These are phyloP conservation scores for Botrytis fragariae DNA, from an alignment of 2,329 filamentous ascomycete species.

Conservation along the genomic window DNA sequence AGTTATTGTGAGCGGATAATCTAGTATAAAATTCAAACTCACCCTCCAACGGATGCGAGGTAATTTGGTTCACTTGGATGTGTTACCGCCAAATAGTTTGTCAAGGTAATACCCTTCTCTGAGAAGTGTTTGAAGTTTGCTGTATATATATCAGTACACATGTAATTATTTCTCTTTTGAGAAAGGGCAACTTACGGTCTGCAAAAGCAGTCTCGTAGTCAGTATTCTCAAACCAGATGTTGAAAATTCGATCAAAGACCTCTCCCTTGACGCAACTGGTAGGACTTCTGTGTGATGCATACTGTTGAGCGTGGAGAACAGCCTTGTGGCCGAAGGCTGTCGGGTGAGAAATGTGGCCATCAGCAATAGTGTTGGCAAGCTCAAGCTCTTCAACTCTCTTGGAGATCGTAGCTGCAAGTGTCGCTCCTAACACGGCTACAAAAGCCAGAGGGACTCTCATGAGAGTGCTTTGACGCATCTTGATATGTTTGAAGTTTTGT, in stretches of 20 bases:
- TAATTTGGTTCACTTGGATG: conserved; percentile 79
- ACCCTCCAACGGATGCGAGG: conserved; percentile 61
- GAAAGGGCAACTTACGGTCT: conserved; percentile 52
- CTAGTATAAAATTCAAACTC: background rate
- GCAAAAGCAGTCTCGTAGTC: conserved; percentile 62
- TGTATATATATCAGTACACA: conserved; percentile 37
- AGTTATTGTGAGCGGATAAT: background rate
- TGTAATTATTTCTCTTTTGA: conserved; percentile 23
- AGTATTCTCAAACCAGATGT: conserved; percentile 78
- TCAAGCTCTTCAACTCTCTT: background rate
- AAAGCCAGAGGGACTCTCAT: too few species aligned
- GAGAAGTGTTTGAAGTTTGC: conserved; percentile 58
- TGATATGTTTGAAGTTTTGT: too few species aligned
- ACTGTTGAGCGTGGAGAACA: conserved; percentile 57
- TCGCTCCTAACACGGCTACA: too few species aligned
- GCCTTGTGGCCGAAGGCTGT: conserved; percentile 52
- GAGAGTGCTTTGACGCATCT: too few species aligned
- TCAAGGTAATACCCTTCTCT: conserved; percentile 59
- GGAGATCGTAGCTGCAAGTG: background rate
- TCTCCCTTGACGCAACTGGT: conserved; percentile 66
- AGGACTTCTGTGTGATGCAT: conserved; percentile 58
- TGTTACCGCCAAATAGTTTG: conserved; percentile 60
- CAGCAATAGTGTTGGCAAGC: background rate
- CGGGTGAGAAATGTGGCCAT: conserved; percentile 15
- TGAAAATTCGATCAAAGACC: conserved; percentile 69